Evolutionary conservation across 176 grass and related monocot genomes (phyloP).

Genomic region (Avena eriantha): DNA sequence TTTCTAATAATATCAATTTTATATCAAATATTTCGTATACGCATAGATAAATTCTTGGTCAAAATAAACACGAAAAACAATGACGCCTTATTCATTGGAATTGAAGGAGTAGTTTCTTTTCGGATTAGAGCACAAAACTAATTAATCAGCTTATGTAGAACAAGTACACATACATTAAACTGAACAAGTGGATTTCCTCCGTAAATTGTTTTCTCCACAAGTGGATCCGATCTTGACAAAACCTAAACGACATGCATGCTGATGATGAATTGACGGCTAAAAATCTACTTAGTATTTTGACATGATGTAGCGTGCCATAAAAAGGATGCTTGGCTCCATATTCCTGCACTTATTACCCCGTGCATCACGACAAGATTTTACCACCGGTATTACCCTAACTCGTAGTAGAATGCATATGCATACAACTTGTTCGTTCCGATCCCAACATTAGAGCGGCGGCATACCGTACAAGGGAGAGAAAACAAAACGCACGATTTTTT

Average conservation of each 20-base stretch:
- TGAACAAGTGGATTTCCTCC: background rate
- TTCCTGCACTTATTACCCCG: slow-evolving; percentile 57
- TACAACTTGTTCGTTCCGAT: slow-evolving; percentile 40
- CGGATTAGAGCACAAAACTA: too few species aligned
- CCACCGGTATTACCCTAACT: slow-evolving; percentile 31
- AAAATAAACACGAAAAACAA: too few species aligned
- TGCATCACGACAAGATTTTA: slow-evolving; percentile 30
- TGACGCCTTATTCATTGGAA: too few species aligned
- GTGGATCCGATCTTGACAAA: slow-evolving; percentile 21
- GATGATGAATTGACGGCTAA: background rate
- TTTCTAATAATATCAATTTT: too few species aligned
- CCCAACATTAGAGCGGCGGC: slow-evolving; percentile 37
- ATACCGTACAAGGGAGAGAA: slow-evolving; percentile 1
- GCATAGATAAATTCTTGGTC: too few species aligned
- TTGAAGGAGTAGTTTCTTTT: too few species aligned
- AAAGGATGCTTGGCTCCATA: slow-evolving; percentile 56
- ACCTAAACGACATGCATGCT: background rate
- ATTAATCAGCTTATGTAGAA: too few species aligned
- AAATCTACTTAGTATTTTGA: slow-evolving; percentile 35
- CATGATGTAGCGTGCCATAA: slow-evolving; percentile 35
- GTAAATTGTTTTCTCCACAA: background rate
- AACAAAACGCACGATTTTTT: slow-evolving; percentile 24
- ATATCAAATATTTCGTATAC: too few species aligned
- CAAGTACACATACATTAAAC: background rate
- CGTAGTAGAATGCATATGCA: slow-evolving; percentile 45